phyloP scores from a whole-genome alignment of 805 yeast species.

The Barnettozyma wickerhamii region DNA sequence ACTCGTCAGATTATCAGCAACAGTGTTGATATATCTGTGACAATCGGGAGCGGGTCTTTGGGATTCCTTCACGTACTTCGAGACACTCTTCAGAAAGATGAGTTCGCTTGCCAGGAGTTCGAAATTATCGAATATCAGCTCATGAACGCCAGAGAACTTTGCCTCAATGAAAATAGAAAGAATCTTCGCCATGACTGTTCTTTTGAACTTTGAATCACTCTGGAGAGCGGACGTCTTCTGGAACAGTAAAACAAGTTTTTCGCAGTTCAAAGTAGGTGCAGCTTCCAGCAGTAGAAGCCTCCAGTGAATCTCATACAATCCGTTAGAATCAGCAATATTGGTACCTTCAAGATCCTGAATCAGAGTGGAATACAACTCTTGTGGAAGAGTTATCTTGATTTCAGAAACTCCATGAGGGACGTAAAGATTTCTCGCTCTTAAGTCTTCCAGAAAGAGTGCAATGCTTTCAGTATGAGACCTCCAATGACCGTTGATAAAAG shows the following conservation, averaged over 20 bases:
- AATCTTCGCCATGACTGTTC: constrained; percentile 9
- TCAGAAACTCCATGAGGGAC: constrained; percentile 11
- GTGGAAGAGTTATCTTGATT: constrained; percentile 17
- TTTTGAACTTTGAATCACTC: background rate
- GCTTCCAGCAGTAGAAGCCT: constrained; percentile 39
- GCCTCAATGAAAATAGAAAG: constrained; percentile 12
- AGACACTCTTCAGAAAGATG: constrained; percentile 19
- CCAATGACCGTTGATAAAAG: constrained; percentile 43
- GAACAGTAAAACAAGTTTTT: constrained; percentile 11
- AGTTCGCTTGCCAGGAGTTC: constrained; percentile 17
- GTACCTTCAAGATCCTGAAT: constrained; percentile 9
- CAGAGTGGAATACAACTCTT: constrained; percentile 9
- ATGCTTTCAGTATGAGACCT: constrained; percentile 30
- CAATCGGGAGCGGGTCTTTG: constrained; percentile 4
- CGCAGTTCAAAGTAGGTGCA: constrained; percentile 24
- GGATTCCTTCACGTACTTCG: constrained; percentile 8
- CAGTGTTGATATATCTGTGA: constrained; percentile 17
- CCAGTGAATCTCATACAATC: constrained; percentile 46
- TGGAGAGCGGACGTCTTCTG: background rate
- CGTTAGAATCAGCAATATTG: constrained; percentile 6
- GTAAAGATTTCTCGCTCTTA: constrained; percentile 26
- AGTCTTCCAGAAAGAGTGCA: constrained; percentile 38
- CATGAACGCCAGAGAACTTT: background rate
- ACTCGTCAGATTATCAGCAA: constrained; percentile 37
- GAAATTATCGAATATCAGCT: constrained; percentile 14